Conservation (phyloP, 2,329 filamentous ascomycete species). For the Pezicula carpinea region DNA sequence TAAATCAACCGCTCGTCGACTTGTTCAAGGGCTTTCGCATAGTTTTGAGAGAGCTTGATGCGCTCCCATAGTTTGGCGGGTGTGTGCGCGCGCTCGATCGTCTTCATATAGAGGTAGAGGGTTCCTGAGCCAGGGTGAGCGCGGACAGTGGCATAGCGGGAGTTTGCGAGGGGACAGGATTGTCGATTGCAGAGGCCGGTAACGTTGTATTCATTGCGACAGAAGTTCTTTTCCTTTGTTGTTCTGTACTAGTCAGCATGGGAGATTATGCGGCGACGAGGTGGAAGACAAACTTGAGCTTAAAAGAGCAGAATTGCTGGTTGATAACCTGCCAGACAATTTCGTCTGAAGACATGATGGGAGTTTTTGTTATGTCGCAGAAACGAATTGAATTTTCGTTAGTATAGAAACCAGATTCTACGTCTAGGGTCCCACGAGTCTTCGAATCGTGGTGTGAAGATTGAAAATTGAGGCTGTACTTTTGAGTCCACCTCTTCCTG, state of each 20-base stretch:
- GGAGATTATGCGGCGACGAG: background rate
- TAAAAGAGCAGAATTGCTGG: conserved; percentile 92
- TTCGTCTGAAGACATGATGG: conserved; percentile 81
- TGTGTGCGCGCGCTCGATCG: conserved; percentile 80
- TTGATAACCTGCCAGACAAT: conserved; percentile 98
- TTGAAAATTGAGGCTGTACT: too few species aligned
- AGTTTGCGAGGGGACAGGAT: conserved; percentile 87
- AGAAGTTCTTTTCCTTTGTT: conserved; percentile 86
- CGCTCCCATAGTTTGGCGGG: conserved; percentile 93
- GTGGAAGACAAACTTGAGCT: conserved; percentile 65
- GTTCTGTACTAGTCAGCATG: conserved; percentile 48
- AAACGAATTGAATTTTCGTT: too few species aligned
- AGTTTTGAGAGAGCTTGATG: conserved; percentile 86
- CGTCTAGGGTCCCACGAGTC: too few species aligned
- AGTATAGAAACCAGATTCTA: too few species aligned
- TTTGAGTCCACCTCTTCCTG: too few species aligned
- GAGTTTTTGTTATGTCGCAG: too few species aligned
- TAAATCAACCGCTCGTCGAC: conserved; percentile 84
- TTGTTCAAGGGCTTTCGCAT: conserved; percentile 81
- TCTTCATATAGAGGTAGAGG: conserved; percentile 96
- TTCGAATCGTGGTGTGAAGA: too few species aligned
- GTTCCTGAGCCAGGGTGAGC: conserved; percentile 74
- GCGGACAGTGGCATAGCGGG: conserved; percentile 86
- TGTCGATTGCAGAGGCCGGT: conserved; percentile 80
- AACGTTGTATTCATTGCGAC: conserved; percentile 90